These are phyloP conservation scores for Brasenia schreberi DNA, from an alignment of 164 flowering plant genomes.

Conservation along the genomic window DNA sequence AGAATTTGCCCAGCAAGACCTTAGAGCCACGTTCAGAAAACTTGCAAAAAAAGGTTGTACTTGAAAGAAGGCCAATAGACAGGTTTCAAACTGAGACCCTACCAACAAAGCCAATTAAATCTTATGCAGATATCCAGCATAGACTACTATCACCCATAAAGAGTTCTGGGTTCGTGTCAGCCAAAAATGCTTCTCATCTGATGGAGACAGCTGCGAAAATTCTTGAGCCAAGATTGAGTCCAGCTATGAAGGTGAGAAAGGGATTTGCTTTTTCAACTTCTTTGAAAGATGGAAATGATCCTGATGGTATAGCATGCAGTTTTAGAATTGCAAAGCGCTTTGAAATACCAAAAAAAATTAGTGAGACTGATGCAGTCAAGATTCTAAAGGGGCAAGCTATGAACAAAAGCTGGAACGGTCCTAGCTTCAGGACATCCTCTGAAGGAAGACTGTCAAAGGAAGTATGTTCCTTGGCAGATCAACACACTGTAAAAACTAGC, in stretches of 20 bases:
- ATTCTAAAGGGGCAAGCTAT: slow-evolving; percentile 56
- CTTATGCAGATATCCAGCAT: slow-evolving; percentile 72
- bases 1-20: slow-evolving; percentile 15
- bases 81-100: slow-evolving; percentile 80
- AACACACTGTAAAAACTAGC: background rate
- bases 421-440: background rate
- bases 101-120: slow-evolving; percentile 53
- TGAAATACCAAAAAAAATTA: slow-evolving; percentile 36
- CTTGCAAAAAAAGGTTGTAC: slow-evolving; percentile 8
- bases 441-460: slow-evolving; percentile 5
- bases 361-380: slow-evolving; percentile 55
- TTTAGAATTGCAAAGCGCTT: slow-evolving; percentile 22
- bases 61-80: slow-evolving; percentile 31
- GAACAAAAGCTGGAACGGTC: slow-evolving; percentile 25
- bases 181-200: slow-evolving; percentile 58
- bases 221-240: slow-evolving; percentile 42
- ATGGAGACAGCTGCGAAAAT: slow-evolving; percentile 90
- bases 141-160: slow-evolving; percentile 83
- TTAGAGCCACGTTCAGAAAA: slow-evolving; percentile 34
- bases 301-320: slow-evolving; percentile 33
- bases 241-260: slow-evolving; percentile 57
- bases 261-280: slow-evolving; percentile 27
- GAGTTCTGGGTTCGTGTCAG: slow-evolving; percentile 41
- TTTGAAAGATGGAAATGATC: slow-evolving; percentile 27
- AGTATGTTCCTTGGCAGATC: background rate